Conservation (phyloP, 805 yeast genomes). For the Grigorovia jiainica region DNA sequence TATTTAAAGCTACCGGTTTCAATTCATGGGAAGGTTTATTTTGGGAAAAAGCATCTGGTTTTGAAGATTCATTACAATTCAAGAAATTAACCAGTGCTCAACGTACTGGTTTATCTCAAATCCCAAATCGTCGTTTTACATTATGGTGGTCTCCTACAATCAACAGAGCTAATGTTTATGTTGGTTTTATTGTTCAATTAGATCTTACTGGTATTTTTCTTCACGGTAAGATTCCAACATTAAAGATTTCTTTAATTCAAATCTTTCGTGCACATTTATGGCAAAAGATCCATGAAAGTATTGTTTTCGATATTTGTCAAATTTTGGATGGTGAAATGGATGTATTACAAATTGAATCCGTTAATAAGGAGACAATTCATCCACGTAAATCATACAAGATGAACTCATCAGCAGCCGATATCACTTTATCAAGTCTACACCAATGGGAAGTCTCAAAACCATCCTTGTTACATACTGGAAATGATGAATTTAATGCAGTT, state of each 20-base stretch:
- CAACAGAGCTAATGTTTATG: constrained; percentile 94
- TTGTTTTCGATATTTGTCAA: constrained; percentile 88
- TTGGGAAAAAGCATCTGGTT: constrained; percentile 97
- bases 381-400: constrained; percentile 95
- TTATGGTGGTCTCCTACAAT: constrained; percentile 99
- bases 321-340: constrained; percentile 83
- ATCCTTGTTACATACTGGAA: constrained; percentile 61
- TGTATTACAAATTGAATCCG: constrained; percentile 70
- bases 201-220: constrained; percentile 94
- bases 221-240: constrained; percentile 96
- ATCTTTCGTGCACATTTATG: constrained; percentile 96
- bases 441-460: constrained; percentile 82
- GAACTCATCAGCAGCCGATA: constrained; percentile 93
- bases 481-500: constrained; percentile 52
- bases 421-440: constrained; percentile 61
- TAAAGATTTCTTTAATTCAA: constrained; percentile 90
- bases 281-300: constrained; percentile 97
- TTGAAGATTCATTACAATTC: constrained; percentile 91
- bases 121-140: constrained; percentile 94
- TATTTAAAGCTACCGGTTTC: constrained; percentile 95
- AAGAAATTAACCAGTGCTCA: constrained; percentile 96
- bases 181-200: constrained; percentile 91
- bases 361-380: constrained; percentile 86
- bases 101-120: constrained; percentile 91
- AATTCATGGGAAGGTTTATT: constrained; percentile 97